These are phyloP conservation scores for Canariomyces notabilis DNA, from an alignment of 2,329 filamentous ascomycete genomes.

Conservation along the genomic window DNA sequence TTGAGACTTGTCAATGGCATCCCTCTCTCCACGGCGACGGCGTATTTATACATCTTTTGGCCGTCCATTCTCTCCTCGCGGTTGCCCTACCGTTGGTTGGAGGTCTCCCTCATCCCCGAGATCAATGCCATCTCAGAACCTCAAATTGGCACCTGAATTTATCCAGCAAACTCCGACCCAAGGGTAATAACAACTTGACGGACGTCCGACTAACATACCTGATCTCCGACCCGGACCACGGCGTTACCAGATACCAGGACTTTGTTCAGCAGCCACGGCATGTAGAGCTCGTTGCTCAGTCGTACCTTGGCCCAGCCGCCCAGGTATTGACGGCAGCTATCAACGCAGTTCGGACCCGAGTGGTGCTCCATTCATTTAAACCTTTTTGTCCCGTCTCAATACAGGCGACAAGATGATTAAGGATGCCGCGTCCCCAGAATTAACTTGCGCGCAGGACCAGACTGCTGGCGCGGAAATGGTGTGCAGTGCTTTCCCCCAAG, in stretches of 20 bases:
- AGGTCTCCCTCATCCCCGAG: slow-evolving; percentile 4
- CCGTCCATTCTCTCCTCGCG: background rate
- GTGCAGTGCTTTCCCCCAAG: background rate
- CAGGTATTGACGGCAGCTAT: background rate
- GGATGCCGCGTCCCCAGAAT: background rate
- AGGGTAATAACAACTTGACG: slow-evolving; percentile 22
- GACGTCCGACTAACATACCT: slow-evolving; percentile 19
- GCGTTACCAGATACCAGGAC: slow-evolving; percentile 3
- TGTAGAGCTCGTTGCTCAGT: background rate
- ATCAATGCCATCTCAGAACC: slow-evolving; percentile 1
- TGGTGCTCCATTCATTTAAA: slow-evolving; percentile 19
- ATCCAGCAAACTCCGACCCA: slow-evolving; percentile 23
- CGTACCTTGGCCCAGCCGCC: background rate
- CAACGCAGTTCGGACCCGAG: slow-evolving; percentile 20
- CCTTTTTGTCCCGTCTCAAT: slow-evolving; percentile 17
- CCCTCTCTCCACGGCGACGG: background rate
- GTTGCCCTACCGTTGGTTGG: background rate
- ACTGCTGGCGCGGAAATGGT: slow-evolving; percentile 1
- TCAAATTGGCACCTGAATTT: slow-evolving; percentile 23
- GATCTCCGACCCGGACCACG: slow-evolving; percentile 5
- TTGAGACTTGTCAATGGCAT: too few relatives aligned
- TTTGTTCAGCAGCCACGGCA: background rate
- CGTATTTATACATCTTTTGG: slow-evolving; percentile 14
- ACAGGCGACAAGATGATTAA: background rate
- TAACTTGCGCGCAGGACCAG: slow-evolving; percentile 5